These are phyloP conservation scores for Kwoniella pini DNA, from an alignment of 768 basidiomycete genomes.

Conservation along the genomic window DNA sequence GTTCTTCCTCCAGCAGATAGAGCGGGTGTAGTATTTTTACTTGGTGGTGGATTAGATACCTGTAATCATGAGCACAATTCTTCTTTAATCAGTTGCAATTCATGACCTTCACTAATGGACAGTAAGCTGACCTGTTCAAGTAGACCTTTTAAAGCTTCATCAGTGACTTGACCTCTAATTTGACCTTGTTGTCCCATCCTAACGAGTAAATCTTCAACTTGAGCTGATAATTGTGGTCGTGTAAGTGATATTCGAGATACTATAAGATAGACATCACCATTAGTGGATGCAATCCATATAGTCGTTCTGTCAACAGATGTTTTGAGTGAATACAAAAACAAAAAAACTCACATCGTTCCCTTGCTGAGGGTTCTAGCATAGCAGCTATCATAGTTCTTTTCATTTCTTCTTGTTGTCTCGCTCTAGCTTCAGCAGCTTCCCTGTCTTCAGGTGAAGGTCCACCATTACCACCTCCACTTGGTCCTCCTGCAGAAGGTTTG, in stretches of 20 bases:
- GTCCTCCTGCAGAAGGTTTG: constrained; percentile 26
- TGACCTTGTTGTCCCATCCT: constrained; percentile 51
- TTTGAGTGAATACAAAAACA: not conserved
- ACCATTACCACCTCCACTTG: constrained; percentile 3
- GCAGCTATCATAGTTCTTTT: constrained; percentile 52
- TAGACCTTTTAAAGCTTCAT: constrained; percentile 50
- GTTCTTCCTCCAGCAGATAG: constrained; percentile 26
- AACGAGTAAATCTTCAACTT: constrained; percentile 49
- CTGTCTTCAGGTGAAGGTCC: constrained; percentile 33
- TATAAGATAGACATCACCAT: constrained; percentile 17
- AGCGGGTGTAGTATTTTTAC: constrained; percentile 24
- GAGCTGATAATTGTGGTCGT: constrained; percentile 44
- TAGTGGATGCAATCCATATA: too few species aligned
- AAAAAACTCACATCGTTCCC: constrained; percentile 48
- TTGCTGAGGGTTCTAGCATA: constrained; percentile 49
- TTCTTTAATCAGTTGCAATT: too few species aligned
- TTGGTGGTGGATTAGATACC: constrained; percentile 41
- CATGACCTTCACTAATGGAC: too few species aligned
- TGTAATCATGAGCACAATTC: too few species aligned
- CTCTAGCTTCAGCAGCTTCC: constrained; percentile 37
- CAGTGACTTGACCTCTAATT: constrained; percentile 50
- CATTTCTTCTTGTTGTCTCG: constrained; percentile 49
- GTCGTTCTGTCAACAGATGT: too few species aligned
- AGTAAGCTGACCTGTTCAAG: constrained; percentile 47
- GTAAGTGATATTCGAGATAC: constrained; percentile 53